These are phyloP conservation scores for Claviceps spartinae DNA, from an alignment of 2,329 filamentous ascomycete species.

Conservation along the genomic window DNA sequence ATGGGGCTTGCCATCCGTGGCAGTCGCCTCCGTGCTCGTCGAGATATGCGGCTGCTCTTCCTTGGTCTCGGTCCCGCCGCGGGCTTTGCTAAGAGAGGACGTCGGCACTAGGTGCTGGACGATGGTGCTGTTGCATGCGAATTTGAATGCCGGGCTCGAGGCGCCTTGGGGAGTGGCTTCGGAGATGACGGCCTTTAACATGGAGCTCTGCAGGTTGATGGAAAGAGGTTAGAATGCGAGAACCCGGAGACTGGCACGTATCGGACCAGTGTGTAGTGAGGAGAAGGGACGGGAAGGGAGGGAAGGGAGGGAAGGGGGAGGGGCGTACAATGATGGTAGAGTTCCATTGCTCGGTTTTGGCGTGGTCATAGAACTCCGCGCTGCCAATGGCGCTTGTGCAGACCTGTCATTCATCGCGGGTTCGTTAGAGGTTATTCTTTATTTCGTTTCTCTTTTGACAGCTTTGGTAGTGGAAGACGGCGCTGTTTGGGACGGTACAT, in stretches of 20 bases:
- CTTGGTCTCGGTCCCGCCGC: slow-evolving; percentile 33
- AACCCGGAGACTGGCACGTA: too few species aligned
- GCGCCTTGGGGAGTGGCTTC: slow-evolving; percentile 50
- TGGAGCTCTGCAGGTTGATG: slow-evolving; percentile 45
- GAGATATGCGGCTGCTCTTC: slow-evolving; percentile 39
- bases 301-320: neutral
- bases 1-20: slow-evolving; percentile 53
- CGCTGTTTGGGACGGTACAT: neutral
- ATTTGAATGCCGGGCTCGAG: slow-evolving; percentile 64
- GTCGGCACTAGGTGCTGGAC: slow-evolving; percentile 79
- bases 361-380: slow-evolving; percentile 74
- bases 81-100: slow-evolving; percentile 47
- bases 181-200: slow-evolving; percentile 65
- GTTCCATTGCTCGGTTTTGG: slow-evolving; percentile 80
- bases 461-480: neutral
- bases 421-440: neutral
- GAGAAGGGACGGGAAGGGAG: neutral
- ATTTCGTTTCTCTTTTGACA: neutral
- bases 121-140: slow-evolving; percentile 94
- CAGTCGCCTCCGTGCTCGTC: slow-evolving; percentile 38
- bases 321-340: slow-evolving; percentile 72
- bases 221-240: neutral
- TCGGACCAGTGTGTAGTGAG: too few species aligned
- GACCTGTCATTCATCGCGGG: slow-evolving; percentile 40
- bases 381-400: slow-evolving; percentile 65